Evolutionary conservation across 306 rosid genomes (phyloP), one percentile per base, ranked within the genome.

Genomic region (Quercus alba): DNA sequence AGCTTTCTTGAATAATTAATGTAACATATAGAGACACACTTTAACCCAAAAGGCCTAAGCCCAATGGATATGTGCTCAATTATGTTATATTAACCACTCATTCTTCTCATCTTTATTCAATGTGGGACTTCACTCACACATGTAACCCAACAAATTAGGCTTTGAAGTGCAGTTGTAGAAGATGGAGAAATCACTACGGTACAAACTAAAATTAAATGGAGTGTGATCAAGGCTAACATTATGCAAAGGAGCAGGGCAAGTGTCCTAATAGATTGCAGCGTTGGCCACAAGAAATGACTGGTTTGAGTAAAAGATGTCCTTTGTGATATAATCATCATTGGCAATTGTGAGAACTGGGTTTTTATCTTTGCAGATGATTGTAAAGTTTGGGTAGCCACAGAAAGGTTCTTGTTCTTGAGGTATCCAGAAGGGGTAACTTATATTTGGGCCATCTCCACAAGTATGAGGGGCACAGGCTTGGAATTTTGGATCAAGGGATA

Each of bases 341-440:
- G 94, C 84, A 69, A 88, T 84, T 82, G 41, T 69, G 56, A 91
- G 84, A 70, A 91, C 68, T 75, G 94, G 91, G 70, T 81, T 79
- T 49, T 75, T 76, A 13, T 84, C 19, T 1, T 20, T 63, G 84
- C 97, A 90, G 73, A 73, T 58, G 51, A 94, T 75, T 71, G 74
- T 78, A 83, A 91, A 94, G 74, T 79, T 76, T 2, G 88, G 89
- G 61, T 74, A 30, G 74, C 95, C 97, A 77, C 95, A 89, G 68
- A 78, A 88, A 59, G 87, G n/a, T 19, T 71, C 80, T 11, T 90
- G 89, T 21, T 77, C 74, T 62, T 77, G 54, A 72, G 86, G 77
- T 81, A 87, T 80, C 94, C 97, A 84, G 54, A 94, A 91, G 7
- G 97, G 97, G 74, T 87, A 94, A 71, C 87, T 87, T 21, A 91